Percentiles rank a stretch among this genome's conserved stretches.
Conservation (phyloP, 1,284 basidiomycete species). For the Moesziomyces antarcticus region DNA sequence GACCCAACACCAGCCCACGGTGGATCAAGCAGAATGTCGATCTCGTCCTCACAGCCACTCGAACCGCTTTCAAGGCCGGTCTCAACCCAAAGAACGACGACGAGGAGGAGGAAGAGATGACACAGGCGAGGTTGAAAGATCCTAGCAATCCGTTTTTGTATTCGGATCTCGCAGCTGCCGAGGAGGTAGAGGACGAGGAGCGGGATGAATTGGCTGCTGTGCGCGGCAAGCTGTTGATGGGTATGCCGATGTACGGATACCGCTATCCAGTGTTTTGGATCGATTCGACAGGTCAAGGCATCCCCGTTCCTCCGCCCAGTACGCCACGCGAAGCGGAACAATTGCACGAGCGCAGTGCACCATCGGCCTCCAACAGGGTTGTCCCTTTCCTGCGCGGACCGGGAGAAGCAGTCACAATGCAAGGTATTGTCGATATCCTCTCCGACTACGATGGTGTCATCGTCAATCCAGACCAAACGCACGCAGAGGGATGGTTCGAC, state of each 20-base stretch:
- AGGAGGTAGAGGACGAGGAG: slow-evolving; percentile 13
- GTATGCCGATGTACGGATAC: slow-evolving; percentile 47
- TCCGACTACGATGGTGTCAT: slow-evolving; percentile 19
- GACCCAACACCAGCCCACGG: slow-evolving; percentile 44
- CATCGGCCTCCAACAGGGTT: background rate
- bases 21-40: slow-evolving; percentile 44
- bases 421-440: slow-evolving; percentile 16
- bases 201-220: slow-evolving; percentile 9
- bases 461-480: slow-evolving; percentile 9
- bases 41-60: slow-evolving; percentile 14
- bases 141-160: slow-evolving; percentile 27
- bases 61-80: slow-evolving; percentile 6
- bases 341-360: slow-evolving; percentile 5
- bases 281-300: slow-evolving; percentile 30
- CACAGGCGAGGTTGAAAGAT: slow-evolving; percentile 16
- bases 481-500: slow-evolving; percentile 33
- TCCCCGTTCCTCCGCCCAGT: slow-evolving; percentile 6
- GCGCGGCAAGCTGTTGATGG: slow-evolving; percentile 37
- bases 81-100: slow-evolving; percentile 1
- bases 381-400: slow-evolving; percentile 41
- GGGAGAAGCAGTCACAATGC: slow-evolving; percentile 27
- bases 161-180: slow-evolving; percentile 8
- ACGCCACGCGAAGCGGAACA: slow-evolving; percentile 8
- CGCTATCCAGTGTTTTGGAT: slow-evolving; percentile 43
- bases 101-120: background rate